Evolutionary conservation across 2,329 filamentous ascomycete genomes (phyloP).

Genomic region (Samsoniella hepiali): DNA sequence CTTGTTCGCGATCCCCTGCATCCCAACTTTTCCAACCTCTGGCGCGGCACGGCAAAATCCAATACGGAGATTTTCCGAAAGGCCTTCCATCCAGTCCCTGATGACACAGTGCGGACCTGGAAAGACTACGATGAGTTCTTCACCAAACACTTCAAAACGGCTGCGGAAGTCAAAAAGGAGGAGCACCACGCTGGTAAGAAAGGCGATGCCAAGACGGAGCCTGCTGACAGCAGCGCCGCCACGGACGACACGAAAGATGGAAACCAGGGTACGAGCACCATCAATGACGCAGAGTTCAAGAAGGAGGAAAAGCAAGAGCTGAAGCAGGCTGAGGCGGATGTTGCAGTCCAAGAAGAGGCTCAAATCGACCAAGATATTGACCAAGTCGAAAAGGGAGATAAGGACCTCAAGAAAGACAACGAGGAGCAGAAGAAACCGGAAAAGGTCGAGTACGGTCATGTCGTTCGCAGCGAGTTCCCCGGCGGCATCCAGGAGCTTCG

Average conservation of each 20-base stretch:
- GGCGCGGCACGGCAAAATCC: constrained; percentile 66
- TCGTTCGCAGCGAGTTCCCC: constrained; percentile 74
- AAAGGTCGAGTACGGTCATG: constrained; percentile 80
- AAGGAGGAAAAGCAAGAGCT: neutral
- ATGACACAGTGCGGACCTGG: constrained; percentile 67
- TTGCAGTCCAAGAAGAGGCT: constrained; percentile 46
- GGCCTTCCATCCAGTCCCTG: constrained; percentile 77
- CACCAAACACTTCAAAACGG: constrained; percentile 60
- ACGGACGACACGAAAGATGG: neutral
- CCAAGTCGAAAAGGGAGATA: neutral
- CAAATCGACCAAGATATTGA: constrained; percentile 53
- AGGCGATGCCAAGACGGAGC: neutral
- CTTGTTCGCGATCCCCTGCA: constrained; percentile 73
- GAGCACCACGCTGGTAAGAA: constrained; percentile 28
- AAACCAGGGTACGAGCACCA: neutral
- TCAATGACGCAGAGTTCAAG: neutral
- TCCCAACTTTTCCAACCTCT: constrained; percentile 65
- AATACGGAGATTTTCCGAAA: constrained; percentile 81
- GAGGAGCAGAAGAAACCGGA: constrained; percentile 41
- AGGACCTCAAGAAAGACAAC: constrained; percentile 41
- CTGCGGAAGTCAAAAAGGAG: constrained; percentile 41
- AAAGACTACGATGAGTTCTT: constrained; percentile 72
- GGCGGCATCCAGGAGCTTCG: constrained; percentile 72
- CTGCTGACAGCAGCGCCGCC: neutral
- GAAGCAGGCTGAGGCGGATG: constrained; percentile 22